These are phyloP conservation scores for Jimgerdemannia lactiflua DNA, from an alignment of 192 early-diverging fungal genomes.

Conservation along the genomic window DNA sequence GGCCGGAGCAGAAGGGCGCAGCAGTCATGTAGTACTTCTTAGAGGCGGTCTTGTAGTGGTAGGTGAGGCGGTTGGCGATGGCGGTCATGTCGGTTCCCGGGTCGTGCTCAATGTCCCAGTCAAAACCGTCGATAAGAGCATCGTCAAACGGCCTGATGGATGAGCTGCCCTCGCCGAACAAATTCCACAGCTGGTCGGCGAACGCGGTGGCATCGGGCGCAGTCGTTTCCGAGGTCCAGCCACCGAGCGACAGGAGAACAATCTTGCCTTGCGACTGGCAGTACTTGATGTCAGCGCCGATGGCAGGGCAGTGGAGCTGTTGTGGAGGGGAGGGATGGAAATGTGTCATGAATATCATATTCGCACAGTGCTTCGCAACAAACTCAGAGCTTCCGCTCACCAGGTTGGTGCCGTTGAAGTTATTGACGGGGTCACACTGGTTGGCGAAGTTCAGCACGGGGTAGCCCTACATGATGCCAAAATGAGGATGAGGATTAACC, in stretches of 20 bases:
- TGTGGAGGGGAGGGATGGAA: not conserved
- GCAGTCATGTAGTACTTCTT: slow-evolving; percentile 1
- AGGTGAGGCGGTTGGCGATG: not conserved
- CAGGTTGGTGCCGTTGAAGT: not conserved
- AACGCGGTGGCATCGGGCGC: not conserved
- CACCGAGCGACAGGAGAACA: not conserved
- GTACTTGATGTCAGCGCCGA: not conserved
- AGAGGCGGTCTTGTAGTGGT: not conserved
- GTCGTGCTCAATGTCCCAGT: not conserved
- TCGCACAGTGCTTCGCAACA: not conserved
- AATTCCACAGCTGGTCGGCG: not conserved
- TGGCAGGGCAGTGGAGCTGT: not conserved
- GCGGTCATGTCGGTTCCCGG: not conserved
- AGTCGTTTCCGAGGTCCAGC: not conserved
- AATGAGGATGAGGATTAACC: no score
- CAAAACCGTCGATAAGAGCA: not conserved
- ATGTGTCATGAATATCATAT: not conserved
- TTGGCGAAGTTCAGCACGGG: not conserved
- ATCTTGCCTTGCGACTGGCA: not conserved
- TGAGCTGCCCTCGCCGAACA: not conserved
- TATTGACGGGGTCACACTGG: not conserved
- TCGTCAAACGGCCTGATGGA: not conserved
- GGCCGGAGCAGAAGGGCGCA: not conserved
- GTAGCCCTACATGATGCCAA: not conserved
- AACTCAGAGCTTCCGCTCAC: not conserved